A percentile compares a stretch with the other conserved stretches of the same genome.
Evolutionary conservation across 129 eudicot genomes (phyloP).

Genomic region (Scalesia atractyloides): DNA sequence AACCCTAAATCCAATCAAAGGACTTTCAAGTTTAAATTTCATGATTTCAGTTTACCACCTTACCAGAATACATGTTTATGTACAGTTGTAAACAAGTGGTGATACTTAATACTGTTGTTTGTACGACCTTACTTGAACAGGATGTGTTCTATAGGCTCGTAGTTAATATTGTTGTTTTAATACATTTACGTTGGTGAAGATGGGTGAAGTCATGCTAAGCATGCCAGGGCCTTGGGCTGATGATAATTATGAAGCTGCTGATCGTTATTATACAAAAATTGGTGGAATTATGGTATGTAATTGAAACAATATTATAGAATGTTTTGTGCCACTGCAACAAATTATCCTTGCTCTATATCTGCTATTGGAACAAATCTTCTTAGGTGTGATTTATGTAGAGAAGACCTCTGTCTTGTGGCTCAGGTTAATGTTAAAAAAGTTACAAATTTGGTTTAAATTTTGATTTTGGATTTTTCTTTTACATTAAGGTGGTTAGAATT

Average conservation of each 20-base stretch:
- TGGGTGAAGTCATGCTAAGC: constrained; percentile 75
- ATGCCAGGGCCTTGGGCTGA: constrained; percentile 98
- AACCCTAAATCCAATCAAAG: too few species aligned
- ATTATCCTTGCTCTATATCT: constrained; percentile 64
- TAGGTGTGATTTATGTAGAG: constrained; percentile 57
- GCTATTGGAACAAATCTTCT: constrained; percentile 44
- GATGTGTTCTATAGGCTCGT: too few species aligned
- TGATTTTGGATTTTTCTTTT: constrained; percentile 13
- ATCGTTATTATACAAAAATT: constrained; percentile 79
- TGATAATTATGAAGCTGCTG: constrained; percentile 64
- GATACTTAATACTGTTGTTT: not conserved
- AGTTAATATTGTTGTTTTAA: too few species aligned
- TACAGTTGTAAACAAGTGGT: constrained; percentile 1
- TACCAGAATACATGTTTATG: too few species aligned
- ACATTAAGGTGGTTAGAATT: too few species aligned
- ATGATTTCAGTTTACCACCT: too few species aligned
- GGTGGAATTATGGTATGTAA: constrained; percentile 86
- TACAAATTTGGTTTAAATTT: not conserved
- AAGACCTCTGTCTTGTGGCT: constrained; percentile 61
- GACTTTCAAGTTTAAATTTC: too few species aligned
- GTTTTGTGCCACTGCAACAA: constrained; percentile 36
- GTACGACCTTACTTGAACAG: too few species aligned
- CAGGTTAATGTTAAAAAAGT: constrained; percentile 53
- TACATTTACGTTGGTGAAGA: constrained; percentile 31
- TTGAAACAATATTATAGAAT: constrained; percentile 4